Conservation (phyloP, 2,329 filamentous ascomycete species). For the Colletotrichum orbiculare region DNA sequence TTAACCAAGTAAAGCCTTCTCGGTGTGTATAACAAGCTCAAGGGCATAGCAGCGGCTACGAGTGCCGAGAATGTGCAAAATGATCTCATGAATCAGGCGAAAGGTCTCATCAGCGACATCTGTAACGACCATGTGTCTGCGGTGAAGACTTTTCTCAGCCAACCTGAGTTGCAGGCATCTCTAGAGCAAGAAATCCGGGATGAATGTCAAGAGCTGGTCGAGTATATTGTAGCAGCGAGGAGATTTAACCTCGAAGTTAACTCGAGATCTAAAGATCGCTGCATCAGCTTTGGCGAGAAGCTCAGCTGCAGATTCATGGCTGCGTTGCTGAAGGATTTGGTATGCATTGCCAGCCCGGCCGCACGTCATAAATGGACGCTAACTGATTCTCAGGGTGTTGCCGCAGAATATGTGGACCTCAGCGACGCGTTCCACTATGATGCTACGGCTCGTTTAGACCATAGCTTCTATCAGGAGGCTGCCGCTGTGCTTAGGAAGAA, state of each 20-base stretch:
- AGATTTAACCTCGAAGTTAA: conserved; percentile 81
- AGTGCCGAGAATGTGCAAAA: conserved; percentile 64
- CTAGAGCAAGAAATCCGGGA: conserved; percentile 76
- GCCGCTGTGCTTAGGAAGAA: conserved; percentile 71
- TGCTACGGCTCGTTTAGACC: conserved; percentile 68
- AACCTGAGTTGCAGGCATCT: conserved; percentile 64
- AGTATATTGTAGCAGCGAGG: conserved; percentile 74
- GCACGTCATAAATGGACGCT: conserved; percentile 37
- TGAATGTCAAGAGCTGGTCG: conserved; percentile 84
- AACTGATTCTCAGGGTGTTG: conserved; percentile 68
- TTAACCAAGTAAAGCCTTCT: conserved; percentile 57
- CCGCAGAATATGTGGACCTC: conserved; percentile 90
- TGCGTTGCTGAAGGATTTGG: conserved; percentile 80
- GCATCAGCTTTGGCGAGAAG: conserved; percentile 96
- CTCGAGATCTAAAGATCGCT: conserved; percentile 82
- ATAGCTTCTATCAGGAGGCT: conserved; percentile 76
- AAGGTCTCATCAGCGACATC: conserved; percentile 82
- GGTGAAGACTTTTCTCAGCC: conserved; percentile 70
- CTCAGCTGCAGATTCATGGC: conserved; percentile 94
- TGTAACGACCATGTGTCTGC: conserved; percentile 83
- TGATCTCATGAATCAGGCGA: conserved; percentile 71
- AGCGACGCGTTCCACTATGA: conserved; percentile 82
- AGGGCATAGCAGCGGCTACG: conserved; percentile 62
- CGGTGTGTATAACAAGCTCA: conserved; percentile 69
- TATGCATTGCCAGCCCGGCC: conserved; percentile 42